phyloP scores from a whole-genome alignment of 2,329 filamentous ascomycete genomes.

The Aureobasidium namibiae region DNA sequence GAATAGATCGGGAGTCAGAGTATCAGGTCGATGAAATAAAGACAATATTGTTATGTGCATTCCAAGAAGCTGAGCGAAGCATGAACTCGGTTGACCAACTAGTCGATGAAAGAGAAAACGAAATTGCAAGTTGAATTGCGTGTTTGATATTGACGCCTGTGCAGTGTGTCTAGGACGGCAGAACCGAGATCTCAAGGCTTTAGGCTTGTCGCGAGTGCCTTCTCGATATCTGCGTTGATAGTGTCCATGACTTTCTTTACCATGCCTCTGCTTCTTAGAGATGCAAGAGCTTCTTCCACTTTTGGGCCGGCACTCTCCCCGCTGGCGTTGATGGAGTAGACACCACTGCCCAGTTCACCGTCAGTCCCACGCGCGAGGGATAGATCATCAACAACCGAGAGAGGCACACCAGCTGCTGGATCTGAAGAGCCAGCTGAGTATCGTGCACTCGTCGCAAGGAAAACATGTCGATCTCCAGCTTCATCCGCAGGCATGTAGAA shows the following conservation, averaged over 20 bases:
- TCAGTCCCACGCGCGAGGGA: slow-evolving; percentile 19
- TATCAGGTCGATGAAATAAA: too few relatives aligned
- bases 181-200: too few relatives aligned
- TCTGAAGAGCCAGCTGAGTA: slow-evolving; percentile 20
- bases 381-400: slow-evolving; percentile 12
- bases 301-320: slow-evolving; percentile 22
- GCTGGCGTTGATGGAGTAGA: slow-evolving; percentile 26
- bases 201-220: neutral
- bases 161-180: too few relatives aligned
- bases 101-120: too few relatives aligned
- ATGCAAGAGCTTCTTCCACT: slow-evolving; percentile 23
- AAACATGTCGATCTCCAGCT: slow-evolving; percentile 30
- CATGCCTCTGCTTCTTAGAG: slow-evolving; percentile 26
- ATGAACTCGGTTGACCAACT: too few relatives aligned
- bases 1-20: too few relatives aligned
- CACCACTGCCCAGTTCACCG: slow-evolving; percentile 26
- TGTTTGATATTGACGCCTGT: too few relatives aligned
- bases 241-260: slow-evolving; percentile 26
- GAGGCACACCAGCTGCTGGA: slow-evolving; percentile 16
- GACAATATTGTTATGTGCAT: too few relatives aligned
- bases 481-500: slow-evolving; percentile 22
- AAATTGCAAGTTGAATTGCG: too few relatives aligned
- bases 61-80: too few relatives aligned
- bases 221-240: slow-evolving; percentile 18
- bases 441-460: slow-evolving; percentile 27